These are phyloP conservation scores for Colletotrichum sidae DNA, from an alignment of 2,329 filamentous ascomycete species.

Conservation along the genomic window DNA sequence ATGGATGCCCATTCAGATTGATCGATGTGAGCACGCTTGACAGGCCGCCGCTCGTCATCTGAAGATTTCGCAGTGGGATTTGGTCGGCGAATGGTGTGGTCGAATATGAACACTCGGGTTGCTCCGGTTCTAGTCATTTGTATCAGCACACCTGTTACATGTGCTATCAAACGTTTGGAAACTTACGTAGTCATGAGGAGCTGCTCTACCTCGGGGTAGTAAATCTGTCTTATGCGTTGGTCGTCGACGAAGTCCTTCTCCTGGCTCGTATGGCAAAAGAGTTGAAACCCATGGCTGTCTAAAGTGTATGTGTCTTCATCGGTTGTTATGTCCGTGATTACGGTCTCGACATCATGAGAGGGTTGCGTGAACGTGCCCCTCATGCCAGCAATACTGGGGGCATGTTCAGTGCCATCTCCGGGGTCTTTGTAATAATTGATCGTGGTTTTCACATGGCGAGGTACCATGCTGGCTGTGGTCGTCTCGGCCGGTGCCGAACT, in stretches of 20 bases:
- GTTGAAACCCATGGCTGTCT: slow-evolving; percentile 56
- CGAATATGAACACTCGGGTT: slow-evolving; percentile 68
- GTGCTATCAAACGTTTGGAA: slow-evolving; percentile 12
- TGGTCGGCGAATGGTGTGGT: slow-evolving; percentile 65
- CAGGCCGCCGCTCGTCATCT: slow-evolving; percentile 45
- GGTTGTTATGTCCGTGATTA: slow-evolving; percentile 52
- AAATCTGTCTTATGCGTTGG: slow-evolving; percentile 68
- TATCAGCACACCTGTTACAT: background rate
- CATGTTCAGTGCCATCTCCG: slow-evolving; percentile 22
- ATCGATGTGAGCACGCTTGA: slow-evolving; percentile 61
- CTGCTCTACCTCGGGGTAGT: slow-evolving; percentile 79
- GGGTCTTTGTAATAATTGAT: slow-evolving; percentile 32
- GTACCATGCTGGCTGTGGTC: no score
- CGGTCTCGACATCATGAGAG: slow-evolving; percentile 39
- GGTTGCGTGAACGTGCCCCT: slow-evolving; percentile 16
- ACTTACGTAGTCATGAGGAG: slow-evolving; percentile 49
- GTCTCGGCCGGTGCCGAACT: no score
- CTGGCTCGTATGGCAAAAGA: slow-evolving; percentile 44
- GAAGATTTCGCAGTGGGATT: slow-evolving; percentile 11
- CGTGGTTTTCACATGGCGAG: slow-evolving; percentile 50
- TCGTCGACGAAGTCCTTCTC: slow-evolving; percentile 61
- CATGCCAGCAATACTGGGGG: slow-evolving; percentile 31
- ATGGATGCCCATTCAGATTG: slow-evolving; percentile 44
- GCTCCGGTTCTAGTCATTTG: slow-evolving; percentile 61
- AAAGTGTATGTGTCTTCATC: slow-evolving; percentile 53